A percentile compares a stretch with the other conserved stretches of the same genome.
phyloP scores from a whole-genome alignment of 352 stramenopile species.

The Phytophthora tentaculata region DNA sequence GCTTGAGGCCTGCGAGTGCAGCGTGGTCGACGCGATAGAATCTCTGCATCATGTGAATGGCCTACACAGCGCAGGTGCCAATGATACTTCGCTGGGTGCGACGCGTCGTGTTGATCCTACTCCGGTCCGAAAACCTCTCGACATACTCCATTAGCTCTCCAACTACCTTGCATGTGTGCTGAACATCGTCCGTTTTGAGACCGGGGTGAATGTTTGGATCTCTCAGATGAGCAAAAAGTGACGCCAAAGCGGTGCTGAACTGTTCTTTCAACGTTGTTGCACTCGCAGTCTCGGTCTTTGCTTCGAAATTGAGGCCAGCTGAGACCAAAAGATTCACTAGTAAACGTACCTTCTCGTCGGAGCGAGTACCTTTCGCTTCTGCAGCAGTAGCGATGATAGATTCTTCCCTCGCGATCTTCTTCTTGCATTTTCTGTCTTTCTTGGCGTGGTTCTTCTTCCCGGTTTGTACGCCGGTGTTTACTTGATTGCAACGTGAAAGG shows the following conservation, averaged over 20 bases:
- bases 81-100: slow-evolving; percentile 7
- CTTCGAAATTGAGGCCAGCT: not conserved
- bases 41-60: slow-evolving; percentile 41
- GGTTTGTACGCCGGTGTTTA: no score
- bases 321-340: slow-evolving; percentile 7
- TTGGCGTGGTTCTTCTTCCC: slow-evolving; percentile 24
- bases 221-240: slow-evolving; percentile 18
- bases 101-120: slow-evolving; percentile 19
- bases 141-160: slow-evolving; percentile 11
- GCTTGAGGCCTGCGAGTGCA: not conserved
- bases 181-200: slow-evolving; percentile 20
- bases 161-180: slow-evolving; percentile 18
- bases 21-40: slow-evolving; percentile 30
- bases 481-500: no score
- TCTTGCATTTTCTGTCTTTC: slow-evolving; percentile 39
- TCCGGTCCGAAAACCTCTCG: slow-evolving; percentile 7
- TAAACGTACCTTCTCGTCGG: not conserved
- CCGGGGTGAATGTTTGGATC: slow-evolving; percentile 13
- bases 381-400: not conserved
- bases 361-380: not conserved
- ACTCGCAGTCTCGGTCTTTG: not conserved
- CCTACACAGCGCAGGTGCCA: slow-evolving; percentile 2
- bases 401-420: slow-evolving; percentile 3
- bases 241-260: not conserved
- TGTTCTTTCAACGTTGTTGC: not conserved